phyloP scores from a whole-genome alignment of 2,329 filamentous ascomycete species.

The Sporothrix pallida region DNA sequence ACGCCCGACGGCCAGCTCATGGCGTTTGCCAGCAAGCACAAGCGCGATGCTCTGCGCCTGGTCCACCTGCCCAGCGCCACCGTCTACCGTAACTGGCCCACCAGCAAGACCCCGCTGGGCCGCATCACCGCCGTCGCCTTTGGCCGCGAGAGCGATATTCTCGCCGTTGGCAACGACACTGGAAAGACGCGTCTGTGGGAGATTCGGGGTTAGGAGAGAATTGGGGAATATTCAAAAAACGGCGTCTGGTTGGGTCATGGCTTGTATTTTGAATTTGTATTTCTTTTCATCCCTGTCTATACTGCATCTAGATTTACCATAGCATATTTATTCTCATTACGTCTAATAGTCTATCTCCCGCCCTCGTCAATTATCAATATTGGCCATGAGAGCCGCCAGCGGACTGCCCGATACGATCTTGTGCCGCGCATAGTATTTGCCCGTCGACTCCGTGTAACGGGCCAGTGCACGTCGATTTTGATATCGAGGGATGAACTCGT shows the following conservation, averaged over 20 bases:
- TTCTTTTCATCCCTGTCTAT: neutral
- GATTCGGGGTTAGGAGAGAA: constrained; percentile 71
- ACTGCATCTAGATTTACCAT: constrained; percentile 8
- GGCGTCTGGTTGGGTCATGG: constrained; percentile 4
- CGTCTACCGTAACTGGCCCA: constrained; percentile 97
- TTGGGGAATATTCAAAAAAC: too few species aligned
- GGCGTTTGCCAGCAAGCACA: constrained; percentile 83
- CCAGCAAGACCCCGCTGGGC: constrained; percentile 84
- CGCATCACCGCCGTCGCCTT: constrained; percentile 78
- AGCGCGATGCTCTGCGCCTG: constrained; percentile 84
- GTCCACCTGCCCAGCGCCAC: constrained; percentile 92
- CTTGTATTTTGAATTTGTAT: neutral
- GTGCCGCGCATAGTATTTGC: constrained; percentile 54
- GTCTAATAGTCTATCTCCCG: neutral
- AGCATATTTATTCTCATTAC: neutral
- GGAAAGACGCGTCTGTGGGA: constrained; percentile 93
- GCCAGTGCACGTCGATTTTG: constrained; percentile 44
- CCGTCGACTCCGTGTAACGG: constrained; percentile 45
- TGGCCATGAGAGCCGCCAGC: constrained; percentile 47
- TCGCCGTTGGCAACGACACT: constrained; percentile 87
- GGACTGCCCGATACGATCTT: constrained; percentile 51
- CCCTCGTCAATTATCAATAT: constrained; percentile 38
- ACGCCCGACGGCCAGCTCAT: constrained; percentile 88
- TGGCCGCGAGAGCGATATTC: constrained; percentile 66
- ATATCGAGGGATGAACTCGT: constrained; percentile 44